These are phyloP conservation scores for Closterium sp. DNA, from an alignment of 139 green algal genomes.

Conservation along the genomic window DNA sequence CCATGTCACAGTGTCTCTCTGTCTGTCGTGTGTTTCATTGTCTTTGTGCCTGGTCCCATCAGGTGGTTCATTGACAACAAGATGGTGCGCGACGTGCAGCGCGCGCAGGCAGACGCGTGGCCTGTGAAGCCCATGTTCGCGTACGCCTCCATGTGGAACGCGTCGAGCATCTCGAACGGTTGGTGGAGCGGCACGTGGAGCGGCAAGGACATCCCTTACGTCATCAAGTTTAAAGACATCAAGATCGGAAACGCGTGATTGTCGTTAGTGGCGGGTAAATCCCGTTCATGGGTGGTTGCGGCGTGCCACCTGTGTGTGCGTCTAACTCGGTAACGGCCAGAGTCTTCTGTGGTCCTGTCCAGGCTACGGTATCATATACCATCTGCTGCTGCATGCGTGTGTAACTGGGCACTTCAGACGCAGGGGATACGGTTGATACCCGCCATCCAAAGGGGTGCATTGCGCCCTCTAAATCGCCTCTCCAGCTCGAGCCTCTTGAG, in stretches of 20 bases:
- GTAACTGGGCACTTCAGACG: background rate
- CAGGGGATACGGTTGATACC: background rate
- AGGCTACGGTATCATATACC: background rate
- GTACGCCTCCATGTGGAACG: slow-evolving; percentile 11
- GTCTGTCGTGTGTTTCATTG: background rate
- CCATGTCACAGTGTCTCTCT: background rate
- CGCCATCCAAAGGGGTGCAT: background rate
- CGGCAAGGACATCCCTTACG: background rate
- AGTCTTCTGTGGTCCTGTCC: background rate
- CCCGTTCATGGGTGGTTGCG: background rate
- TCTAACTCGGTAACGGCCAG: background rate
- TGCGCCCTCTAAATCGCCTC: background rate
- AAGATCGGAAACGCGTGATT: background rate
- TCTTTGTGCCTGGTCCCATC: background rate
- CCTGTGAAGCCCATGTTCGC: background rate
- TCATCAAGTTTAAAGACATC: slow-evolving; percentile 4
- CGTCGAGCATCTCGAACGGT: slow-evolving; percentile 2
- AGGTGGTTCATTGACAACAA: slow-evolving; percentile 19
- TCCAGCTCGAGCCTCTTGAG: background rate
- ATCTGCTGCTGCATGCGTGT: background rate
- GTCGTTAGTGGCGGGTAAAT: background rate
- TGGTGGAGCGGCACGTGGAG: slow-evolving; percentile 2
- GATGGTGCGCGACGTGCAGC: background rate
- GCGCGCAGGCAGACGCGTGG: background rate
- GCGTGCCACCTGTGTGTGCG: background rate